Evolutionary conservation across 148 eudicot genomes (phyloP), one percentile per base, ranked within the genome.

Genomic region (Cornus controversa): DNA sequence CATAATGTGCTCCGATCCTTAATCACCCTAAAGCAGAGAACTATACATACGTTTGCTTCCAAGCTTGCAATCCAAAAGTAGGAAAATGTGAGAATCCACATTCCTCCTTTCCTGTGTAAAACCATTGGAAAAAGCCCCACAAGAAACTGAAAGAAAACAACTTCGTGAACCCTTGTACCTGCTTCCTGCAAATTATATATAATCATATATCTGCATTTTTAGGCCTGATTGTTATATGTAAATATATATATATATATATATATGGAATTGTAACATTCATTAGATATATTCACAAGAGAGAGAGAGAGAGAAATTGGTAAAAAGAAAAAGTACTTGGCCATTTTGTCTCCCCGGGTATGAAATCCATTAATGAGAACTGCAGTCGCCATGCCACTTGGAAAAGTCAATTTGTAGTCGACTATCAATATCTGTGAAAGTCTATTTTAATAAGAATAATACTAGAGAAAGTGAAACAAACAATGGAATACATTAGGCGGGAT

Each of bases 381-480:
- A 75, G 96, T 91, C 2, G 98, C 98, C 96, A 89, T 90, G 34
- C 98, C 98, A 80, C 83, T 93, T 80, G 97, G 94, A 82, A 80
- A 93, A 11, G 85, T 74, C 82, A 93, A 74, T 26, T 93, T 87
- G 82, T 91, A 91, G 76, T 91, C 98, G 2, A 93, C 79, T 45
- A 93, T 93, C 82, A 93, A 73, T 67, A 91, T 82, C 95, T 93
- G 86, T 76, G 81, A 34, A 80, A n/a, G n/a, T n/a, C n/a, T n/a
- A n/a, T n/a, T n/a, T n/a, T n/a, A n/a, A n/a, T n/a, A n/a, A n/a
- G n/a, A n/a, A n/a, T n/a, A n/a, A n/a, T n/a, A n/a, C n/a, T n/a
- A n/a, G n/a, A n/a, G n/a, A n/a, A n/a, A n/a, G n/a, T n/a, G n/a
- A n/a, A n/a, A n/a, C n/a, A n/a, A n/a, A n/a, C n/a, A n/a, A n/a